Evolutionary conservation across 768 basidiomycete genomes (phyloP).

Genomic region (Rhizopogon vinicolor): DNA sequence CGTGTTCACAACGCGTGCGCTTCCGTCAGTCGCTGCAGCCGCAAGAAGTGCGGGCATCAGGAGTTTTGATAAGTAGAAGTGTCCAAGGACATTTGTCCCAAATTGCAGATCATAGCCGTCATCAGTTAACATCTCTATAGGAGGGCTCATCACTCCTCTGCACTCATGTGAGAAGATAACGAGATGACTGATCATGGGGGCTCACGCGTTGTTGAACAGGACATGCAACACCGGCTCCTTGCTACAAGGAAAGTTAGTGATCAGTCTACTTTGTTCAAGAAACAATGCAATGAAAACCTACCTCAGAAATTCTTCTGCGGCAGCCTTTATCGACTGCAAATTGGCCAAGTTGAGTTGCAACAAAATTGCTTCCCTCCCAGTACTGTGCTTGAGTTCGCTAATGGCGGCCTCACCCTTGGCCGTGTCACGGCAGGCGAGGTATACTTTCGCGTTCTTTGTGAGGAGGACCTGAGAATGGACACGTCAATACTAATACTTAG

Average conservation of each 20-base stretch:
- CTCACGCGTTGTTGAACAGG: constrained; percentile 26
- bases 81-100: constrained; percentile 26
- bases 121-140: constrained; percentile 11
- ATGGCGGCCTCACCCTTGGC: too few species aligned
- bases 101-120: constrained; percentile 32
- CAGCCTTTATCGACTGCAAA: constrained; percentile 35
- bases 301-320: constrained; percentile 37
- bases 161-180: too few species aligned
- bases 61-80: constrained; percentile 17
- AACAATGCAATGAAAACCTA: constrained; percentile 9
- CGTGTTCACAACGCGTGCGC: constrained; percentile 28
- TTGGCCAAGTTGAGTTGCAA: constrained; percentile 42
- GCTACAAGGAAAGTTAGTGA: too few species aligned
- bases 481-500: background rate
- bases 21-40: constrained; percentile 19
- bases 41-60: constrained; percentile 20
- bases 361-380: constrained; percentile 39
- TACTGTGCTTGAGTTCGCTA: too few species aligned
- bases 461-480: constrained; percentile 31
- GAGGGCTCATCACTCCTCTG: too few species aligned
- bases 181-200: too few species aligned
- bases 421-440: constrained; percentile 31
- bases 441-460: constrained; percentile 45
- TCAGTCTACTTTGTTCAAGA: too few species aligned
- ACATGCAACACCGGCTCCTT: too few species aligned